Evolutionary conservation across 352 stramenopile genomes (phyloP), one percentile per base, ranked within the genome.

Genomic region (Phytophthora idaei): DNA sequence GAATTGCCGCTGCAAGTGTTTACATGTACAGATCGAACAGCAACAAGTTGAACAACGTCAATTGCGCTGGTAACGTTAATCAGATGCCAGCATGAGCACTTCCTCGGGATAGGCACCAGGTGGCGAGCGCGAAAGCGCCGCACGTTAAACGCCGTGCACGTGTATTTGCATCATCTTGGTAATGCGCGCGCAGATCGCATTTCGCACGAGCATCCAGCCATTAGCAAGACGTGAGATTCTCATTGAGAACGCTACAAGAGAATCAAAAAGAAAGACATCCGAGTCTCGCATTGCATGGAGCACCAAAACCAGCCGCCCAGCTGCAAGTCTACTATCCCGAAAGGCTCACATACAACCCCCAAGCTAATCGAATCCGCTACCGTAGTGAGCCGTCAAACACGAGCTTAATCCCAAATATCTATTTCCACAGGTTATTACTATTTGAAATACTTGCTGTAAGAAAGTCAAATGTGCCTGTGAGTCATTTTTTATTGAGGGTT

Each of bases 241-340:
- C 21, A 21, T 37, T 37, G 32, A 37, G 32, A 37, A 37, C 2
- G 8, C 32, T 12, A 8, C 9, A 37, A 37, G 21, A 21, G 21
- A 21, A 21, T 0, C 21, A 21, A 21, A 21, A 21, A 21, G 21
- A 21, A 21, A 21, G 21, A 21, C 21, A 21, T 21, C 21, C 34
- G 10, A 39, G 34, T 39, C 34, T 39, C 15, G 44, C 44, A 36
- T 46, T 42, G 29, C 54, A 42, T 41, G 56, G 21, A 49, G 45
- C 17, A 41, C 5, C 12, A 10, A 14, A 14, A 39, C 34, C 34
- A 39, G 34, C 34, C 34, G 12, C 36, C 53, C 55, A 64, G 42
- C 62, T 69, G 62, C 55, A 64, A 58, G 17, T 17, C 37, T 64
- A 25, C 53, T 64, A 69, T 69, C 45, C 61, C 53, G 25, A 50